Evolutionary conservation across 2,329 filamentous ascomycete genomes (phyloP), one percentile per base, ranked within the genome.

Genomic region (Pyrenophora graminea): DNA sequence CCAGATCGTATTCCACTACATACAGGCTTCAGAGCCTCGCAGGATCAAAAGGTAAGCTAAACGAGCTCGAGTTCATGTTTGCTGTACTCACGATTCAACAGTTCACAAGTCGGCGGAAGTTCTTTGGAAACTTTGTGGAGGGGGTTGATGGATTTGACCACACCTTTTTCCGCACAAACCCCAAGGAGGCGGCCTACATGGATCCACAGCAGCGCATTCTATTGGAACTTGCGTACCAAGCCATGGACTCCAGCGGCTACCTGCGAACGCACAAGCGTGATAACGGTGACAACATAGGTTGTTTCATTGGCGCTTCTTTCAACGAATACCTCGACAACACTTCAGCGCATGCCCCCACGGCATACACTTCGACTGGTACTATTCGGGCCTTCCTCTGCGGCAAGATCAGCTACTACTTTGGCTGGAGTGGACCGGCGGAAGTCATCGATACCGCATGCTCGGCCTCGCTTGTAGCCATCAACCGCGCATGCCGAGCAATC

Each of bases 381-480:
- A 33, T 64, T 4, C 48, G 56, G 13, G 46, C 53, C 5, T 66
- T 67, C 25, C 18, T 61, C 4, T 40, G 39, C 31, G 66, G 66
- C 6, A 47, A 53, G 8, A 47, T 69, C 6, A 55, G 47, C 10
- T 56, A 68, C 31, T 59, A 62, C 32, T 71, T 65, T 42, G 59
- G 65, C 3, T 64, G 60, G 44, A 49, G 42, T 10, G 68, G 65
- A 3, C 60, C 58, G 7, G 41, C 55, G 10, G 40, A 67, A 7
- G 63, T 55, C 0, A 43, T 71, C 38, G 71, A 74, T 41, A 72
- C 71, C 2, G 71, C 71, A 2, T 74, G 71, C 47, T 71, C 69
- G 1, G 59, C 68, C 8, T 67, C 54, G 3, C 18, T 57, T 10
- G 64, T 70, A 1, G 66, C 69, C 3, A 54, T 73, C 6, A 56